These are phyloP conservation scores for Melaleuca quinquenervia DNA, from an alignment of 345 rosid genomes.

Conservation along the genomic window DNA sequence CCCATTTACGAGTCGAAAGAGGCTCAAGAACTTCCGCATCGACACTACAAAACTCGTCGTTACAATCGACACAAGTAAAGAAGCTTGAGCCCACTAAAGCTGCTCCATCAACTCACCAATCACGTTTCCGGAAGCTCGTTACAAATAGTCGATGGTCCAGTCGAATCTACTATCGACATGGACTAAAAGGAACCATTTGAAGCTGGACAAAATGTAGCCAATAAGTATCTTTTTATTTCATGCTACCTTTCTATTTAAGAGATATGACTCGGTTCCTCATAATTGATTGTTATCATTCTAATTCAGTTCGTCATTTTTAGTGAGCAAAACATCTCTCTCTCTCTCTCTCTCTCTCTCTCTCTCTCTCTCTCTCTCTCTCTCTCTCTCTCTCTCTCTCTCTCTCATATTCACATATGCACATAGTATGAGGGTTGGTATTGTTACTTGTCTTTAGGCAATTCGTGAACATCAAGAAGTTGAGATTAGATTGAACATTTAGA, in stretches of 20 bases:
- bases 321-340: no score
- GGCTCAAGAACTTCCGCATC: constrained; percentile 81
- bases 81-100: constrained; percentile 59
- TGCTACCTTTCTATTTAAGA: constrained; percentile 29
- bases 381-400: no score
- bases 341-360: no score
- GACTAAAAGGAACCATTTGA: background rate
- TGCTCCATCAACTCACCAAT: constrained; percentile 69
- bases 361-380: no score
- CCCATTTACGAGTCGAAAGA: background rate
- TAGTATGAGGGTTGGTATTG: no score
- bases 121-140: constrained; percentile 42
- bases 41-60: constrained; percentile 80
- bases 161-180: constrained; percentile 14
- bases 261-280: constrained; percentile 63
- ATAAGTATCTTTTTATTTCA: constrained; percentile 21
- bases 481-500: background rate
- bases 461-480: background rate
- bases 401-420: no score
- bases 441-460: background rate
- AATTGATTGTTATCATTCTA: no score
- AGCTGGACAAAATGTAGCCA: constrained; percentile 2
- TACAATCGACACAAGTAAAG: constrained; percentile 60
- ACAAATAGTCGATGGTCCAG: constrained; percentile 62
- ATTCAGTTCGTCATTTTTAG: no score